Evolutionary conservation across 306 rosid genomes (phyloP), one percentile per base, ranked within the genome.

Genomic region (Carpinus fangiana): DNA sequence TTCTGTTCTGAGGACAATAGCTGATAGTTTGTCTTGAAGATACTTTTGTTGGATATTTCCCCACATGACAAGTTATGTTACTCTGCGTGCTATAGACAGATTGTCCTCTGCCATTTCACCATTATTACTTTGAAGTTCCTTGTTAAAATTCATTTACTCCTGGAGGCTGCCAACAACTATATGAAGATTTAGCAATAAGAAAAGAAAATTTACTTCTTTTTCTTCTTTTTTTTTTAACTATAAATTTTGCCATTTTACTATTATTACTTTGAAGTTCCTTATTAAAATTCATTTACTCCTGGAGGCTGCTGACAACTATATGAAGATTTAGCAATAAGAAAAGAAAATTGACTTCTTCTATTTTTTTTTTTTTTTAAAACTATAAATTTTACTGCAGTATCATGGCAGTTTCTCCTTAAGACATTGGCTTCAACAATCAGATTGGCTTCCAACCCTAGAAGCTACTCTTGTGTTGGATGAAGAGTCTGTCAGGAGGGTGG

Each of bases 361-460:
- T n/a, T n/a, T n/a, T 36, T 36, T 36, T 36, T 1, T 4, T 36
- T 36, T 5, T 4, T 2, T n/a, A n/a, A n/a, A 36, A 67, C 7
- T 80, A n/a, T 41, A 18, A 67, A 38, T 76, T 61, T 70, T 56
- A 21, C 73, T 81, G 89, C 88, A 95, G 98, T 93, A 95, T 83
- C 98, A 95, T 79, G 98, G 95, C 72, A 95, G 98, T 86, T 95
- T 95, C 88, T 95, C 98, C 84, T 86, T 92, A 83, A 88, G 96
- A 76, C 98, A 95, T 72, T 95, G 98, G 98, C 98, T 95, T 75
- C 97, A 84, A 82, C 97, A 84, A 73, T 88, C 98, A 60, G 98
- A 95, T 85, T 95, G 98, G 98, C 98, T 95, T 79, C 98, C 97
- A 79, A 95, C 97, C 72, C 86, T 95, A 77, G 98, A 95, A 84